These are phyloP conservation scores for Fusarium goolgardi DNA, from an alignment of 2,329 filamentous ascomycete genomes.

Conservation along the genomic window DNA sequence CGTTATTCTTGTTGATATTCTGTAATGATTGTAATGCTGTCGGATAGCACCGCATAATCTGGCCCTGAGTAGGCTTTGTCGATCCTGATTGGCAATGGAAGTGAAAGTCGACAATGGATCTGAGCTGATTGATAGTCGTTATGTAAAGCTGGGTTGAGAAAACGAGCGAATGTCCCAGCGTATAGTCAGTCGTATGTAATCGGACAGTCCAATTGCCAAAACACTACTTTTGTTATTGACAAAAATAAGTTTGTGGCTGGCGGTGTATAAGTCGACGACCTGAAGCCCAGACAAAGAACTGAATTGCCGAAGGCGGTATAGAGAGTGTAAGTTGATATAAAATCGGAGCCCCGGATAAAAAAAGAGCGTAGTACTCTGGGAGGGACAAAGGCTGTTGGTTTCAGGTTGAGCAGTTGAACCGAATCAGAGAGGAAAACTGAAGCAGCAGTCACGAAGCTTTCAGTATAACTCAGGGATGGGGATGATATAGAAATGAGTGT, in stretches of 20 bases:
- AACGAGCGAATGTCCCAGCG: neutral
- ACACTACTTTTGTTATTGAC: neutral
- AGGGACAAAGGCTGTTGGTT: conserved; percentile 12
- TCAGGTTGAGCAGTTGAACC: conserved; percentile 32
- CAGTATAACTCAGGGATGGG: conserved; percentile 20
- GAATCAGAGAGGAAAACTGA: conserved; percentile 8
- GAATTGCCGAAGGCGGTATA: conserved; percentile 20
- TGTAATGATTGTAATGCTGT: conserved; percentile 13
- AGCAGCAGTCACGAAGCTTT: conserved; percentile 21
- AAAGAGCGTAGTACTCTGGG: conserved; percentile 41
- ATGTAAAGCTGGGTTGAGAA: neutral
- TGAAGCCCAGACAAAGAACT: conserved; percentile 18
- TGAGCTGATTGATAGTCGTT: neutral
- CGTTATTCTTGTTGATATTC: conserved; percentile 2
- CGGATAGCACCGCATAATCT: conserved; percentile 27
- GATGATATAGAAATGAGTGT: conserved; percentile 33
- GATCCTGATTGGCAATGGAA: conserved; percentile 10
- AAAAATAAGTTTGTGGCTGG: conserved; percentile 4
- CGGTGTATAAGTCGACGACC: conserved; percentile 28
- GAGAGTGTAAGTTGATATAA: conserved; percentile 30
- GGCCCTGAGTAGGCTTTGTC: conserved; percentile 21
- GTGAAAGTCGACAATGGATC: conserved; percentile 14
- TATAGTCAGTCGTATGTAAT: conserved; percentile 3
- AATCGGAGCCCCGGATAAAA: conserved; percentile 10
- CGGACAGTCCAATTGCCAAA: neutral